Conservation (phyloP, 768 basidiomycete genomes). For the Amanita brunnescens region DNA sequence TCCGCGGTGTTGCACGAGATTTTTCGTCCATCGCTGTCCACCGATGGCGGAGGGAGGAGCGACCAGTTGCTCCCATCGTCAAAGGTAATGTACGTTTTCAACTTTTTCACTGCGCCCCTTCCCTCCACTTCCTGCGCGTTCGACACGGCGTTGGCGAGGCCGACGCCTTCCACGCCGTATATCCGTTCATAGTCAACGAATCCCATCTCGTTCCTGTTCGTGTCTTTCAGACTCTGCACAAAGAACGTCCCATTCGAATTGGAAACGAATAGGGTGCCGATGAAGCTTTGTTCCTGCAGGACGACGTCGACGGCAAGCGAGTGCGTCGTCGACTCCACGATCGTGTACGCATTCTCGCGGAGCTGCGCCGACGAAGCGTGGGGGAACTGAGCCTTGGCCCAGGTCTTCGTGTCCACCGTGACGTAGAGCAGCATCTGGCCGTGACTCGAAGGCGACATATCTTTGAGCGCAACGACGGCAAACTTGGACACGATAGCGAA, state of each 20-base stretch:
- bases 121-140: slow-evolving; percentile 82
- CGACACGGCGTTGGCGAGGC: slow-evolving; percentile 78
- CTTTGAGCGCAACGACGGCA: slow-evolving; percentile 84
- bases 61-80: slow-evolving; percentile 83
- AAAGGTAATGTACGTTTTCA: slow-evolving; percentile 80
- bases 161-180: slow-evolving; percentile 84
- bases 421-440: slow-evolving; percentile 85
- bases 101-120: slow-evolving; percentile 54
- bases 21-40: slow-evolving; percentile 52
- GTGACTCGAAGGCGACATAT: slow-evolving; percentile 39
- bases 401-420: slow-evolving; percentile 69
- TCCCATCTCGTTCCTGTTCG: slow-evolving; percentile 82
- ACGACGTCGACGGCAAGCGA: slow-evolving; percentile 94
- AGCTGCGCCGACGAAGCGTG: slow-evolving; percentile 75
- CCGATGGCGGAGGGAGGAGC: slow-evolving; percentile 46
- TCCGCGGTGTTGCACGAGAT: slow-evolving; percentile 55
- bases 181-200: slow-evolving; percentile 92
- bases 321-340: slow-evolving; percentile 89
- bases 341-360: slow-evolving; percentile 90
- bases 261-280: slow-evolving; percentile 92
- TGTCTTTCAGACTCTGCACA: slow-evolving; percentile 82
- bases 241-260: slow-evolving; percentile 97
- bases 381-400: slow-evolving; percentile 90
- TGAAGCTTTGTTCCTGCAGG: slow-evolving; percentile 48
- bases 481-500: slow-evolving; percentile 92